phyloP scores from a whole-genome alignment of 768 basidiomycete genomes.

The Cantharellus cinnabarinus region DNA sequence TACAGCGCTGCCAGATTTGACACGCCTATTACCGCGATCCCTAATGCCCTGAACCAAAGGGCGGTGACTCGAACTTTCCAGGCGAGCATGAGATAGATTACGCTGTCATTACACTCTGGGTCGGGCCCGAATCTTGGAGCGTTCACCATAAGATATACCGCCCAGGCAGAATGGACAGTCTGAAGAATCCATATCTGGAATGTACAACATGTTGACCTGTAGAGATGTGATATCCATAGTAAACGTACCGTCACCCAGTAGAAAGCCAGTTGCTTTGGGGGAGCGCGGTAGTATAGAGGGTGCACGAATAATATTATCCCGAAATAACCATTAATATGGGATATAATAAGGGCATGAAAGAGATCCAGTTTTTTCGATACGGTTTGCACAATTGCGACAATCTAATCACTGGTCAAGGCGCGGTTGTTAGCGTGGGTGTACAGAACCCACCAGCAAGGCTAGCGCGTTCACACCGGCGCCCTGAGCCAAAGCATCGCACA shows the following conservation, averaged over 20 bases:
- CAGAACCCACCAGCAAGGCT: not conserved
- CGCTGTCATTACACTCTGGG: not conserved
- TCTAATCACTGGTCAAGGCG: not conserved
- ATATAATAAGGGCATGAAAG: not conserved
- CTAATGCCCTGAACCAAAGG: not conserved
- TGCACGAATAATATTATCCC: not conserved
- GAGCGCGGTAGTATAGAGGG: not conserved
- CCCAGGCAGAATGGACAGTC: not conserved
- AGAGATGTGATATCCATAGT: not conserved
- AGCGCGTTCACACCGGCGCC: not conserved
- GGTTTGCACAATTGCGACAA: not conserved
- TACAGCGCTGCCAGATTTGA: too few relatives aligned
- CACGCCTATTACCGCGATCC: too few relatives aligned
- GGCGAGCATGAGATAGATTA: not conserved
- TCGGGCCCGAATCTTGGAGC: not conserved
- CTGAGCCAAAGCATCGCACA: not conserved
- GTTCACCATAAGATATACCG: not conserved
- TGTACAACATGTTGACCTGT: not conserved
- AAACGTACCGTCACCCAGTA: not conserved
- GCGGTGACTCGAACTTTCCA: not conserved
- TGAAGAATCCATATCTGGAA: not conserved
- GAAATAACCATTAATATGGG: not conserved
- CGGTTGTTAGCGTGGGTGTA: not conserved
- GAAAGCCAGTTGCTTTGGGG: not conserved
- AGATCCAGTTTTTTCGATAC: not conserved